Evolutionary conservation across 108 stramenopile species (phyloP).

Genomic region (Skeletonema marinoi): DNA sequence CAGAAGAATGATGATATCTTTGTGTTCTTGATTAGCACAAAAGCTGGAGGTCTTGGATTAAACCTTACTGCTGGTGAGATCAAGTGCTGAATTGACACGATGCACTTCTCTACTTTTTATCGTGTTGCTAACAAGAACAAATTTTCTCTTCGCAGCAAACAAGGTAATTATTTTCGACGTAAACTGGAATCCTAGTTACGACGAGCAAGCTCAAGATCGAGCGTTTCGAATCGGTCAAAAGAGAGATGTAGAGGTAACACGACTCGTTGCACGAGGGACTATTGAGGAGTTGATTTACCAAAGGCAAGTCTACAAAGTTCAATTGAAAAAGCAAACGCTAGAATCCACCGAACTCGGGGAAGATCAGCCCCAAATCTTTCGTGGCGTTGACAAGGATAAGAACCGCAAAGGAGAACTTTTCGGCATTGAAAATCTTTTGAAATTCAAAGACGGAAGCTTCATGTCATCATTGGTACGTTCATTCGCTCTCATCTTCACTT

Average conservation of each 20-base stretch:
- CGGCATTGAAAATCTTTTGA: constrained; percentile 81
- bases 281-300: constrained; percentile 94
- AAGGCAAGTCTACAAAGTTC: constrained; percentile 93
- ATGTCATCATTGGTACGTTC: constrained; percentile 65
- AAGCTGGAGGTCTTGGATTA: constrained; percentile 88
- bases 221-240: constrained; percentile 89
- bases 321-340: constrained; percentile 84
- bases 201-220: constrained; percentile 82
- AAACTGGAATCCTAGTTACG: constrained; percentile 87
- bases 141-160: constrained; percentile 48
- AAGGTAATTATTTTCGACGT: constrained; percentile 77
- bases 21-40: constrained; percentile 86
- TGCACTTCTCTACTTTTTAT: constrained; percentile 53
- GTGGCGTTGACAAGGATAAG: constrained; percentile 68
- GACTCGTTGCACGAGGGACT: constrained; percentile 87
- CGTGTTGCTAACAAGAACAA: constrained; percentile 17
- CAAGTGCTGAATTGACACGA: constrained; percentile 28
- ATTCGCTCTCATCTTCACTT: not conserved
- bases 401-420: constrained; percentile 84
- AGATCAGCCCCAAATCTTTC: constrained; percentile 63
- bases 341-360: constrained; percentile 39
- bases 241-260: constrained; percentile 79
- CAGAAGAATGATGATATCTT: constrained; percentile 68
- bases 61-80: constrained; percentile 69
- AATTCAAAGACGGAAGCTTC: constrained; percentile 80